Evolutionary conservation across 1,284 basidiomycete genomes (phyloP), one percentile per base, ranked within the genome.

Genomic region (Austroboletus niveus): DNA sequence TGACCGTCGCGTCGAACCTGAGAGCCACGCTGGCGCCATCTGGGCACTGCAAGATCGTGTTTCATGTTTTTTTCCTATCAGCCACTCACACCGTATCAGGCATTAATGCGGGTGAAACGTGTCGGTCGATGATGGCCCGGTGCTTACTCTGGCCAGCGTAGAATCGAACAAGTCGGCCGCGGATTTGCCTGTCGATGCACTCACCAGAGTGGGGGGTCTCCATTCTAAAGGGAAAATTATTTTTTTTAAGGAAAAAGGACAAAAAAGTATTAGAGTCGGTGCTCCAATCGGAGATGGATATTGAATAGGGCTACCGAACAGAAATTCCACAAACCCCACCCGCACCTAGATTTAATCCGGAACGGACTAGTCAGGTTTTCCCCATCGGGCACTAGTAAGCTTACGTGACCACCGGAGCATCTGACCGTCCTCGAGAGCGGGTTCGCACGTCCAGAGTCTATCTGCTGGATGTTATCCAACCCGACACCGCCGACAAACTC

Each of bases 101-200:
- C 46, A 42, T 53, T 63, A 56, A 45, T 61, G 60, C 60, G 64
- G 57, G 34, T 59, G 54, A 64, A 68, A 59, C 66, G 52, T 54
- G 55, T 64, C 51, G 15, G 29, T 55, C 51, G 46, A 38, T 38
- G 51, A 29, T 50, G 51, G 40, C 24, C 36, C 14, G 24, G 12
- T 48, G 45, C 52, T 42, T 38, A 42, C 41, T 45, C 60, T 60
- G 56, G 42, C 38, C 44, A 58, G 53, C 47, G n/a, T 17, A 53
- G 44, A 43, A 9, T 31, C 38, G 43, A 44, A 41, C 17, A 22
- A 30, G 20, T 42, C 45, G 29, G 40, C 54, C 49, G 54, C 52
- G 55, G 67, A 61, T 53, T 49, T 65, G 38, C 46, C 53, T 55
- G 34, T 47, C 24, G 44, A 48, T 35, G 42, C 17, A 34, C 34